Percentiles rank a stretch among this genome's conserved stretches.
Evolutionary conservation across 306 rosid species (phyloP).

Genomic region (Trifolium pratense): DNA sequence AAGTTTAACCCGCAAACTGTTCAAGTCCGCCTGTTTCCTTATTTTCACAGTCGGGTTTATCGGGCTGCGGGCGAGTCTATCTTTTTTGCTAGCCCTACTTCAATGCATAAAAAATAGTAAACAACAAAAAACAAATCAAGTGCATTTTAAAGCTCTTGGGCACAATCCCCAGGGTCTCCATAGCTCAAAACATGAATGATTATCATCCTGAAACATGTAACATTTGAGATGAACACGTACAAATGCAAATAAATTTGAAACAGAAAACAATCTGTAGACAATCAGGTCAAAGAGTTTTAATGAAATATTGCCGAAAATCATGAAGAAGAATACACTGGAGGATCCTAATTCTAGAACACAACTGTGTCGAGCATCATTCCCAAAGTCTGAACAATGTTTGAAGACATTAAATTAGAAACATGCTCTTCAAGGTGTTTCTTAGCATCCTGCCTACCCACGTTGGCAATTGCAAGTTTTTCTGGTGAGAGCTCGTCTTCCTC

Average conservation of each 20-base stretch:
- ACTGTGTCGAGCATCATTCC: conserved; percentile 96
- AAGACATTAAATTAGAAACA: conserved; percentile 90
- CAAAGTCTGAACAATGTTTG: conserved; percentile 88
- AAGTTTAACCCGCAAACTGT: too few relatives aligned
- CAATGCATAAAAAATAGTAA: too few relatives aligned
- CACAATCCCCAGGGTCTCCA: neutral
- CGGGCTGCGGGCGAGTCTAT: too few relatives aligned
- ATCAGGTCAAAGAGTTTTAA: neutral
- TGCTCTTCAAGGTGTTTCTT: conserved; percentile 98
- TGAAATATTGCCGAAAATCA: conserved; percentile 7
- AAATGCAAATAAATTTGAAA: conserved; percentile 19
- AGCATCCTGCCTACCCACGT: conserved; percentile 70
- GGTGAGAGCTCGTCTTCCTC: conserved; percentile 94
- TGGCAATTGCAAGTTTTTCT: conserved; percentile 80
- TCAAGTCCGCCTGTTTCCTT: too few relatives aligned
- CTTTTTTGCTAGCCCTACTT: too few relatives aligned
- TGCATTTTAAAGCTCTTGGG: neutral
- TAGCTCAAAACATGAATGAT: neutral
- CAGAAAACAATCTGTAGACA: conserved; percentile 13
- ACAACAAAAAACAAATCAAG: neutral
- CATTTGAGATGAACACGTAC: conserved; percentile 16
- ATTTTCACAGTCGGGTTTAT: too few relatives aligned
- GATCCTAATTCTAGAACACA: conserved; percentile 58
- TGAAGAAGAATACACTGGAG: conserved; percentile 5
- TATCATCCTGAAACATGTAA: neutral